Conservation (phyloP, 2,329 filamentous ascomycete genomes). For the Microdochium bolleyi region DNA sequence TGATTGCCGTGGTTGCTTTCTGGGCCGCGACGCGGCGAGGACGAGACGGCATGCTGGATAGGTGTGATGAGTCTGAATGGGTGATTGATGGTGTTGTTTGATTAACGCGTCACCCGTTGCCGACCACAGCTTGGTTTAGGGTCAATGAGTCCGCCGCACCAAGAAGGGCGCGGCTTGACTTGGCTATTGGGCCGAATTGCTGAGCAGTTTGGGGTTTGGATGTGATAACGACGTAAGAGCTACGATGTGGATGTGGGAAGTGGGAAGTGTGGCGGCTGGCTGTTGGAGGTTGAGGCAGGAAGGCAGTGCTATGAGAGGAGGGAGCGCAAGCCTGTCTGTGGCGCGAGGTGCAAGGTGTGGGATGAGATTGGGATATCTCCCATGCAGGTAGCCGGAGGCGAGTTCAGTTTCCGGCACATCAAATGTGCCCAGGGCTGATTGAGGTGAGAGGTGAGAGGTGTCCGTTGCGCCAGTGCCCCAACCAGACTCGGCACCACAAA, state of each 20-base stretch:
- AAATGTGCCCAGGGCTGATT: too few relatives aligned
- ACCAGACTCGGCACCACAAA: too few relatives aligned
- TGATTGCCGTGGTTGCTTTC: constrained; percentile 35
- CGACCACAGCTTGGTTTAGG: background rate
- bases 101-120: background rate
- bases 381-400: too few relatives aligned
- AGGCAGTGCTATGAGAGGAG: too few relatives aligned
- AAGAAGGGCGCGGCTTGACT: background rate
- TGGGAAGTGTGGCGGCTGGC: background rate
- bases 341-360: too few relatives aligned
- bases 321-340: background rate
- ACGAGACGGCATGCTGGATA: constrained; percentile 18
- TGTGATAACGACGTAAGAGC: background rate
- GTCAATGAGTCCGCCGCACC: background rate
- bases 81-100: background rate
- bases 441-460: background rate
- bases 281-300: background rate
- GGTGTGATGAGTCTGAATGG: background rate
- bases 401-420: too few relatives aligned
- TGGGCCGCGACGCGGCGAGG: constrained; percentile 35
- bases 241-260: background rate
- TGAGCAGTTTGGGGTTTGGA: background rate
- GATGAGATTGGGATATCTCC: too few relatives aligned
- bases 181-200: background rate
- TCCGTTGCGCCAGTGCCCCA: background rate